Percentiles rank a stretch among this genome's conserved stretches.
These are phyloP conservation scores for Psilocybe cyanescens DNA, from an alignment of 768 basidiomycete genomes.

Conservation along the genomic window DNA sequence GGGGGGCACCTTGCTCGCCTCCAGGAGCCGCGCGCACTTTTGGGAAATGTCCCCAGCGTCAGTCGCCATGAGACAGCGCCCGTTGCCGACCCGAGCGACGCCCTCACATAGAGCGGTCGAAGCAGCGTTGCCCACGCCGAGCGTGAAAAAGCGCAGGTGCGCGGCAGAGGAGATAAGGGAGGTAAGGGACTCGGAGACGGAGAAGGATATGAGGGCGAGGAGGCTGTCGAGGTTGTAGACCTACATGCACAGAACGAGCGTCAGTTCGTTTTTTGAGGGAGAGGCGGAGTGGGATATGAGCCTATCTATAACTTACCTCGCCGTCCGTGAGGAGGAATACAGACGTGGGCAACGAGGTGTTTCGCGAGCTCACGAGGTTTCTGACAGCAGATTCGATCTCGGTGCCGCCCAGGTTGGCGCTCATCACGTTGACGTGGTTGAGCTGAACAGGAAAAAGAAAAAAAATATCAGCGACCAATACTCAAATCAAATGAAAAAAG, in stretches of 20 bases:
- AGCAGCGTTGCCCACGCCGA: constrained; percentile 8
- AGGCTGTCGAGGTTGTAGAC: neutral
- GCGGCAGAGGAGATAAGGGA: neutral
- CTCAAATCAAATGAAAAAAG: neutral
- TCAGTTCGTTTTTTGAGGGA: neutral
- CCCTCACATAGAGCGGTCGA: constrained; percentile 12
- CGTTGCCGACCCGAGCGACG: constrained; percentile 2
- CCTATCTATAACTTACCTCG: neutral
- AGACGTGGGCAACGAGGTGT: neutral
- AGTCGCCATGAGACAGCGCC: constrained; percentile 6
- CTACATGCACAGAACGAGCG: neutral
- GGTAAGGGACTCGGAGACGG: neutral
- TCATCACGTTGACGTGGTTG: constrained; percentile 1
- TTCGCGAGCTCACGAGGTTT: neutral
- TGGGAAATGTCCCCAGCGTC: constrained; percentile 8
- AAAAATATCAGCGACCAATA: too few species aligned
- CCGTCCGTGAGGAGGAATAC: constrained; percentile 9
- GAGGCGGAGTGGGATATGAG: neutral
- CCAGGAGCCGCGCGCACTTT: constrained; percentile 3
- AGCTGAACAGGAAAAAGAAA: neutral
- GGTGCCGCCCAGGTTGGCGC: constrained; percentile 3
- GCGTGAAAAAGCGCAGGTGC: constrained; percentile 8
- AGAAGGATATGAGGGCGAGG: neutral
- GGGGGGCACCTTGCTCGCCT: neutral
- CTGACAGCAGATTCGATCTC: neutral